Conservation (phyloP, 2,329 filamentous ascomycete genomes). For the Sphaerostilbella broomeana region DNA sequence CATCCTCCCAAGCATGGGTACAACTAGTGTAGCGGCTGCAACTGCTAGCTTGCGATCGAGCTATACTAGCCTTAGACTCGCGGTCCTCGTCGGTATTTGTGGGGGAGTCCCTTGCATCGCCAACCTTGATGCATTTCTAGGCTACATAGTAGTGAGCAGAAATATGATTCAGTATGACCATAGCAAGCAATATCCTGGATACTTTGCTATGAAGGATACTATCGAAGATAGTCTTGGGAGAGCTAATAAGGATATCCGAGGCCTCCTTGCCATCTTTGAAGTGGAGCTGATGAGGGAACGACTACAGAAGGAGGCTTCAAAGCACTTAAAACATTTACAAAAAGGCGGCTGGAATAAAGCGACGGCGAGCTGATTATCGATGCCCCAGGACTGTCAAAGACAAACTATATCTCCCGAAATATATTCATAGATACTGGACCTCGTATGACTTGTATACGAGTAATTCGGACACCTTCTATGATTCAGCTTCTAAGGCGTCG, state of each 20-base stretch:
- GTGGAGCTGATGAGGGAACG: constrained; percentile 13
- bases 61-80: constrained; percentile 28
- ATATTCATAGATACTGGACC: constrained; percentile 24
- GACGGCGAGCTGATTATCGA: constrained; percentile 13
- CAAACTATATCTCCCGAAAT: constrained; percentile 21
- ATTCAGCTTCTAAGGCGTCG: constrained; percentile 14
- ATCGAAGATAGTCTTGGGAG: constrained; percentile 22
- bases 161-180: constrained; percentile 25
- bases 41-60: constrained; percentile 26
- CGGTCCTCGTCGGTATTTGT: constrained; percentile 34
- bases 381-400: constrained; percentile 23
- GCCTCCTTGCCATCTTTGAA: constrained; percentile 19
- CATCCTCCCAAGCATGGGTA: constrained; percentile 24
- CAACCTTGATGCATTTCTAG: constrained; percentile 19
- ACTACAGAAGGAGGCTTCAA: constrained; percentile 8
- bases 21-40: constrained; percentile 20
- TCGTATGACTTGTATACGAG: neutral
- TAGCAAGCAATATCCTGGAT: constrained; percentile 19
- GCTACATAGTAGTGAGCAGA: constrained; percentile 29
- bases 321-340: constrained; percentile 17
- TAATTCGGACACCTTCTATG: constrained; percentile 15
- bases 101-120: constrained; percentile 27
- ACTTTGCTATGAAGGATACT: constrained; percentile 21
- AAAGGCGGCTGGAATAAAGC: constrained; percentile 7
- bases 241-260: constrained; percentile 23